Conservation (phyloP, 176 grass and related monocot species). For the Sorghum bicolor region DNA sequence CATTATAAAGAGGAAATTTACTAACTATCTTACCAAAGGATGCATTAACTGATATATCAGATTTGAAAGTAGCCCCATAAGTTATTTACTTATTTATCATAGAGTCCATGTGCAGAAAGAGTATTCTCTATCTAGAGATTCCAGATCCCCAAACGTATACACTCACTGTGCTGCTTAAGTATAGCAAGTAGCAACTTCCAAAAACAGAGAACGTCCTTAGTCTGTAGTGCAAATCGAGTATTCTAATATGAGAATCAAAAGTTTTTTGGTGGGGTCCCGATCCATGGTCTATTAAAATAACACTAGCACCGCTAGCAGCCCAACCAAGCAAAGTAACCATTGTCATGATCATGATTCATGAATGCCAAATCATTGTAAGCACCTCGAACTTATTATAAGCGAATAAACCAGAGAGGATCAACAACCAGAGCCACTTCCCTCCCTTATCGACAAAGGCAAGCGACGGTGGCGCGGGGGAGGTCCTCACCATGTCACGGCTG, state of each 20-base stretch:
- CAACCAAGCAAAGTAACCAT: not conserved
- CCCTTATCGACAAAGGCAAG: constrained; percentile 45
- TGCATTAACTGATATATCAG: not conserved
- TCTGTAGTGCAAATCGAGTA: not conserved
- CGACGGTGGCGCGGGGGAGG: constrained; percentile 6
- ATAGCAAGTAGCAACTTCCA: not conserved
- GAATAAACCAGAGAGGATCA: not conserved
- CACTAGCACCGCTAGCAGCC: not conserved
- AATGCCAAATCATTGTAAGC: not conserved
- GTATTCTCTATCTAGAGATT: not conserved
- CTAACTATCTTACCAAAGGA: not conserved
- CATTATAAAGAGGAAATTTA: not conserved
- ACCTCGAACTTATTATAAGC: no score
- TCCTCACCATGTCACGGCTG: constrained; percentile 96
- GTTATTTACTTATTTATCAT: not conserved
- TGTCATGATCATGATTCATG: not conserved
- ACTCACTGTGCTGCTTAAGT: not conserved
- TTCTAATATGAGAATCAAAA: not conserved
- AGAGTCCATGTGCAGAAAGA: not conserved
- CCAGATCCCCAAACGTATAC: not conserved
- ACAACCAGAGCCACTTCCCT: constrained; percentile 20
- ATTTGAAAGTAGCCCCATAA: not conserved
- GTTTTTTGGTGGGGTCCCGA: not conserved
- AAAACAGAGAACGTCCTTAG: not conserved
- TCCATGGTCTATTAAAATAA: not conserved